Evolutionary conservation across 2,329 filamentous ascomycete genomes (phyloP).

Genomic region (Pestalotiopsis fici): DNA sequence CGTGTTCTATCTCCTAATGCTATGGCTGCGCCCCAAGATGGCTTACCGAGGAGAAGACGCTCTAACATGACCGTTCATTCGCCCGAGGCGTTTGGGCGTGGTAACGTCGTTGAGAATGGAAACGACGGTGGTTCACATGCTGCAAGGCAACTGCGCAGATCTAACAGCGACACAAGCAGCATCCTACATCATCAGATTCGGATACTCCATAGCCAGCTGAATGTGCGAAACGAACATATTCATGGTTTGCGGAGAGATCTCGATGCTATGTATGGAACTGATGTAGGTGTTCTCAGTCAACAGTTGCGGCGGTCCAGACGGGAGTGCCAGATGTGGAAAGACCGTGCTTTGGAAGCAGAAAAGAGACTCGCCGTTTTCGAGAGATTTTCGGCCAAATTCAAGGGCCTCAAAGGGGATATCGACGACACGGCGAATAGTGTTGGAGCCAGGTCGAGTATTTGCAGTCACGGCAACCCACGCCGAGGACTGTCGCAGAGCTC

Average conservation of each 20-base stretch:
- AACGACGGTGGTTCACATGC: neutral
- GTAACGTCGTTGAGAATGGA: neutral
- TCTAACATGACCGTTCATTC: neutral
- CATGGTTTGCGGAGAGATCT: conserved; percentile 45
- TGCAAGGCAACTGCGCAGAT: neutral
- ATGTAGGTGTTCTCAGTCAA: conserved; percentile 48
- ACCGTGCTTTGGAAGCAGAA: conserved; percentile 58
- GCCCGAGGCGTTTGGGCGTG: neutral
- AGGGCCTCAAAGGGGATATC: conserved; percentile 15
- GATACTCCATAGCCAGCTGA: conserved; percentile 48
- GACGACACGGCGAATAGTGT: neutral
- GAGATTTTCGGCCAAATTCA: conserved; percentile 37
- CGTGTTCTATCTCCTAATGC: conserved; percentile 35
- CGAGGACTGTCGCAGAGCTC: neutral
- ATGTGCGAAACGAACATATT: conserved; percentile 45
- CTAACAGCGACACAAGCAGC: conserved; percentile 25
- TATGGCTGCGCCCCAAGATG: conserved; percentile 37
- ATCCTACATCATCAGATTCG: conserved; percentile 50
- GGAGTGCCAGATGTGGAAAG: conserved; percentile 52
- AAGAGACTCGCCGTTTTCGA: conserved; percentile 49
- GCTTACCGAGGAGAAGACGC: neutral
- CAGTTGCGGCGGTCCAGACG: conserved; percentile 44
- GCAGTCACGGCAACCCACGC: neutral
- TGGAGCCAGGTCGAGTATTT: neutral
- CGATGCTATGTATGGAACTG: conserved; percentile 42